Conservation (phyloP, 768 basidiomycete genomes). For the Podaxis mareebaensis region DNA sequence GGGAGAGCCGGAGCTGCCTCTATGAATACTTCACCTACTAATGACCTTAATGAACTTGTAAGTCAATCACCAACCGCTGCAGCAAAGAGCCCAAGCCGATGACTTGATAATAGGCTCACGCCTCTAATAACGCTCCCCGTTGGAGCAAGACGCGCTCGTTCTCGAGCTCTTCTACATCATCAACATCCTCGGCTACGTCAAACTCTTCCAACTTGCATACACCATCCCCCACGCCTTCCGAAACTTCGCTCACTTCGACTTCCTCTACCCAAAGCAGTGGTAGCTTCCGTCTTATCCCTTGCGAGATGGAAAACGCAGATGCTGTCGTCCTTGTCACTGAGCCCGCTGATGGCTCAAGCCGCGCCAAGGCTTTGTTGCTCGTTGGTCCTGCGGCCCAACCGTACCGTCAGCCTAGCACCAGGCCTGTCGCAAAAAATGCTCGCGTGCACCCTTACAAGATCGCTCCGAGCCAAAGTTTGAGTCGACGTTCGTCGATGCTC, state of each 20-base stretch:
- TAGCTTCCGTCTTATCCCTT: slow-evolving; percentile 47
- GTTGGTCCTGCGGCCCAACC: slow-evolving; percentile 49
- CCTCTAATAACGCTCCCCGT: slow-evolving; percentile 20
- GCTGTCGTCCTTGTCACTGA: slow-evolving; percentile 50
- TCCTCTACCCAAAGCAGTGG: slow-evolving; percentile 17
- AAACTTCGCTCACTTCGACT: slow-evolving; percentile 17
- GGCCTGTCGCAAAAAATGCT: slow-evolving; percentile 44
- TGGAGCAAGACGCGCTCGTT: slow-evolving; percentile 17
- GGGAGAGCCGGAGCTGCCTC: slow-evolving; percentile 20
- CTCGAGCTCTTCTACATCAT: neutral
- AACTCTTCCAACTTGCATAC: slow-evolving; percentile 17
- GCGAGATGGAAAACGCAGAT: slow-evolving; percentile 52
- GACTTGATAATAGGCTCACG: slow-evolving; percentile 2
- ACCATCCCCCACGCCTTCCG: slow-evolving; percentile 23
- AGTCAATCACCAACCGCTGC: neutral
- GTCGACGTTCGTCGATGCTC: slow-evolving; percentile 5
- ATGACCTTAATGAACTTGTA: slow-evolving; percentile 17
- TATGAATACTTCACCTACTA: slow-evolving; percentile 18
- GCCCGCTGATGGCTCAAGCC: slow-evolving; percentile 17
- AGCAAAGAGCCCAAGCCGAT: neutral
- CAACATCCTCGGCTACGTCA: neutral
- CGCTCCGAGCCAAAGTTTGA: slow-evolving; percentile 8
- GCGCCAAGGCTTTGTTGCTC: slow-evolving; percentile 40
- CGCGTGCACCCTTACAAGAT: slow-evolving; percentile 55
- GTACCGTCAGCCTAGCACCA: slow-evolving; percentile 41